Conservation (phyloP, 371 early-diverging fungal species). For the Coemansia sp. region DNA sequence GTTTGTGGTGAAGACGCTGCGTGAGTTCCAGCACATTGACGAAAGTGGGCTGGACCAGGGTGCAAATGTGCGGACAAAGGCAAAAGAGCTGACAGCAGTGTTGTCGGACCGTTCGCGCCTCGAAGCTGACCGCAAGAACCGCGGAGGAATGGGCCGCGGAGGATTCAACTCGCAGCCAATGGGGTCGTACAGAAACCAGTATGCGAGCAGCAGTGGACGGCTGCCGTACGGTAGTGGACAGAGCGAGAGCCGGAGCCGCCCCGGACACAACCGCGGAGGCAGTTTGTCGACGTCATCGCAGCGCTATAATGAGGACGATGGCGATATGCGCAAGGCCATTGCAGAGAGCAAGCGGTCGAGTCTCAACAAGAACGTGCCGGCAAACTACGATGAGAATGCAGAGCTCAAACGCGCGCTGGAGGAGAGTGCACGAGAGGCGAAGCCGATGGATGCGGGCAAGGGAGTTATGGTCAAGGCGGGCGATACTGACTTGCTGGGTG, state of each 20-base stretch:
- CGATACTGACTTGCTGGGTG: constrained; percentile 53
- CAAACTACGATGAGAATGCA: constrained; percentile 57
- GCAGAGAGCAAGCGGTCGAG: constrained; percentile 76
- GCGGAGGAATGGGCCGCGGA: constrained; percentile 59
- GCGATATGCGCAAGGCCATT: constrained; percentile 76
- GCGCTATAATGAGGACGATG: constrained; percentile 73
- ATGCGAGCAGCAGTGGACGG: constrained; percentile 31
- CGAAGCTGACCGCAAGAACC: constrained; percentile 68
- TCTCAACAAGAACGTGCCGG: constrained; percentile 28
- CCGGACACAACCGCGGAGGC: constrained; percentile 46
- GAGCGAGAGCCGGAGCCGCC: constrained; percentile 7
- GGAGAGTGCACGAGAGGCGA: constrained; percentile 74
- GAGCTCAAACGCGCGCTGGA: constrained; percentile 82
- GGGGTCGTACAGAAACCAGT: constrained; percentile 17
- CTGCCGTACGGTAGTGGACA: constrained; percentile 7
- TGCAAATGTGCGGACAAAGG: constrained; percentile 87
- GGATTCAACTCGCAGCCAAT: constrained; percentile 32
- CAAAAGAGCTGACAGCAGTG: constrained; percentile 84
- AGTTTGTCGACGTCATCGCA: constrained; percentile 53
- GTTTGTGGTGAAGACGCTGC: constrained; percentile 89
- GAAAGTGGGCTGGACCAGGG: constrained; percentile 91
- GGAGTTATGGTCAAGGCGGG: constrained; percentile 9
- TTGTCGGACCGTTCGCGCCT: constrained; percentile 77
- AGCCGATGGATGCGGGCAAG: constrained; percentile 54
- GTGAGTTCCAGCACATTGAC: constrained; percentile 93